Percentiles rank a stretch among this genome's conserved stretches.
phyloP scores from a whole-genome alignment of 2,329 filamentous ascomycete genomes.

The Fusarium sp. region DNA sequence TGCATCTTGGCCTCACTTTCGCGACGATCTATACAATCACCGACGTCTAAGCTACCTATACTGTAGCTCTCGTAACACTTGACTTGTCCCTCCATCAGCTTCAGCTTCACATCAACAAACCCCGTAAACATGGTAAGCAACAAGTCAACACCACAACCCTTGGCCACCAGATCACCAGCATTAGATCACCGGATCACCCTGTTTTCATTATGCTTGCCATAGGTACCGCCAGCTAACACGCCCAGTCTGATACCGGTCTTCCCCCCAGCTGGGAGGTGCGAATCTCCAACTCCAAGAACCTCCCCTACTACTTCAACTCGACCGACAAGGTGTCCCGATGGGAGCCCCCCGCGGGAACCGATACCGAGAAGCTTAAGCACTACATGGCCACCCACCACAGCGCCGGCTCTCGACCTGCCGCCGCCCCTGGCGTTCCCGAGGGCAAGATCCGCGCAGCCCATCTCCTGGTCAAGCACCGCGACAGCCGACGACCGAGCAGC shows the following conservation, averaged over 20 bases:
- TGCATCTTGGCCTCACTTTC: background rate
- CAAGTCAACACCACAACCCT: background rate
- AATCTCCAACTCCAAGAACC: constrained; percentile 97
- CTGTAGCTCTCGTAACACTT: background rate
- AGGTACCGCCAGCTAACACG: constrained; percentile 7
- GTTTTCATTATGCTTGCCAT: background rate
- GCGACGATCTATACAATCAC: background rate
- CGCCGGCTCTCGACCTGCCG: constrained; percentile 56
- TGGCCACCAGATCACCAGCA: background rate
- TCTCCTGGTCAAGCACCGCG: constrained; percentile 91
- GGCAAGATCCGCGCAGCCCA: constrained; percentile 96
- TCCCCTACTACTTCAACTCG: constrained; percentile 98
- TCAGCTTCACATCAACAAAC: constrained; percentile 1
- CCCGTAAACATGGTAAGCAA: constrained; percentile 29
- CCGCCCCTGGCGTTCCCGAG: constrained; percentile 58
- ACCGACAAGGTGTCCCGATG: constrained; percentile 89
- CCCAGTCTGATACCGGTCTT: constrained; percentile 79
- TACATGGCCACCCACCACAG: constrained; percentile 95
- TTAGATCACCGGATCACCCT: background rate
- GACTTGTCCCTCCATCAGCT: background rate
- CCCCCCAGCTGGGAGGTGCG: constrained; percentile 93
- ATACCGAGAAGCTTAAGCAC: constrained; percentile 90
- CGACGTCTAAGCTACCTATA: background rate
- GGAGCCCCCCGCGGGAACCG: constrained; percentile 90
- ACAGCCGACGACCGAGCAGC: constrained; percentile 88